These are phyloP conservation scores for Mytilinidion resinicola DNA, from an alignment of 495 filamentous ascomycete species.

Conservation along the genomic window DNA sequence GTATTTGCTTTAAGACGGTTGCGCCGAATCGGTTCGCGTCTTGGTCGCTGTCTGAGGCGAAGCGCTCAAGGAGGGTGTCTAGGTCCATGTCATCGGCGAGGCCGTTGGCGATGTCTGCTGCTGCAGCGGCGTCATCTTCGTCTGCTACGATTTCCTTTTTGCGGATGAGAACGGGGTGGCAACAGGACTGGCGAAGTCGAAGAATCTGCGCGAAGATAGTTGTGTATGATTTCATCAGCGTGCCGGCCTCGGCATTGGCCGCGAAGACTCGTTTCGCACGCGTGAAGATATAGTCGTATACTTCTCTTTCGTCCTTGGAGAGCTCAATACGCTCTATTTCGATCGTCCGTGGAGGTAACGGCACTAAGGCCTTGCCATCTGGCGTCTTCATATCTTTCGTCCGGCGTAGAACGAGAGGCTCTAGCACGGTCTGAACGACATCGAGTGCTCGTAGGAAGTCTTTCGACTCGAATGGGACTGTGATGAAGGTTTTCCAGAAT, in stretches of 20 bases:
- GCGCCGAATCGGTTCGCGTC: constrained; percentile 67
- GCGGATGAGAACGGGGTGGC: constrained; percentile 82
- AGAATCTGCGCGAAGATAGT: constrained; percentile 97
- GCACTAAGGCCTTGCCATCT: constrained; percentile 76
- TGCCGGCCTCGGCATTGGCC: constrained; percentile 82
- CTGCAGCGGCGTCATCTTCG: constrained; percentile 75
- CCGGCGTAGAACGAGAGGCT: constrained; percentile 87
- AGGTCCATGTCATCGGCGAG: constrained; percentile 96
- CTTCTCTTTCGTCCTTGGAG: constrained; percentile 73
- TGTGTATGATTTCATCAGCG: constrained; percentile 86
- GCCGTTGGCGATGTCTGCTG: constrained; percentile 70
- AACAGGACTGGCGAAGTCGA: constrained; percentile 88
- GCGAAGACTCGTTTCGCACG: constrained; percentile 77
- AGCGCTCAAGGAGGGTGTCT: constrained; percentile 72
- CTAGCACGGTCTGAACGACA: constrained; percentile 93
- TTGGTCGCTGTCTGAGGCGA: constrained; percentile 60
- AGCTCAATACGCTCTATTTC: constrained; percentile 82
- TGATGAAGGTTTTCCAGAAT: constrained; percentile 99
- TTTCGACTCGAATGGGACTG: constrained; percentile 89
- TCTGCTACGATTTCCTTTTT: constrained; percentile 80
- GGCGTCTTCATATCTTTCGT: constrained; percentile 99
- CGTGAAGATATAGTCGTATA: constrained; percentile 84
- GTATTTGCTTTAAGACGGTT: constrained; percentile 82
- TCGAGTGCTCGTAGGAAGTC: constrained; percentile 89
- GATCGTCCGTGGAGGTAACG: constrained; percentile 72